A percentile compares a stretch with the other conserved stretches of the same genome.
phyloP scores from a whole-genome alignment of 2,329 filamentous ascomycete species.

The Fusarium gaditjirri region DNA sequence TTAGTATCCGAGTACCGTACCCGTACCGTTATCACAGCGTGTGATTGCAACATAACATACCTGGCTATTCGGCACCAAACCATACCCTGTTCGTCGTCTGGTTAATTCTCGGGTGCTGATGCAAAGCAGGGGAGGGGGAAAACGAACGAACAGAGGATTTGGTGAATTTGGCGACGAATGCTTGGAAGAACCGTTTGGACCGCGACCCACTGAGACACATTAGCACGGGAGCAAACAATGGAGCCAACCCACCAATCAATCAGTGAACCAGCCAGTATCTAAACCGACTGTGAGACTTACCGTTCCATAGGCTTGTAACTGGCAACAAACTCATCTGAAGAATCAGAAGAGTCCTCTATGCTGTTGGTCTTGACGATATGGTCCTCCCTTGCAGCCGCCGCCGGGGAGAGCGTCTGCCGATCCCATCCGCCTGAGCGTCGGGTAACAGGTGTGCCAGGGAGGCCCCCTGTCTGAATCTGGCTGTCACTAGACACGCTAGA shows the following conservation, averaged over 20 bases:
- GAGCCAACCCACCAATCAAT: not conserved
- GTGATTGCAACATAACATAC: conserved; percentile 7
- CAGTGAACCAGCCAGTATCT: not conserved
- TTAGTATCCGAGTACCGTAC: not conserved
- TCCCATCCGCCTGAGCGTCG: conserved; percentile 40
- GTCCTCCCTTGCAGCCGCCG: conserved; percentile 27
- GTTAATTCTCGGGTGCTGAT: conserved; percentile 6
- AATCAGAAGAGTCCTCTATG: conserved; percentile 36
- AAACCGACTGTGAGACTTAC: conserved; percentile 10
- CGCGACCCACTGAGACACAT: conserved; percentile 26
- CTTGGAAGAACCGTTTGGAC: conserved; percentile 39
- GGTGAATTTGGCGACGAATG: conserved; percentile 35
- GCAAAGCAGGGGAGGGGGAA: not conserved
- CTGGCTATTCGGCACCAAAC: conserved; percentile 35
- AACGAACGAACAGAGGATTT: conserved; percentile 37
- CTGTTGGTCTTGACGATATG: conserved; percentile 1
- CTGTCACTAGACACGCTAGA: conserved; percentile 36
- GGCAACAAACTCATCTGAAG: conserved; percentile 33
- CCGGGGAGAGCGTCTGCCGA: conserved; percentile 37
- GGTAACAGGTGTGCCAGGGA: conserved; percentile 37
- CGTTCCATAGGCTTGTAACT: conserved; percentile 31
- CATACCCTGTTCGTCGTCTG: conserved; percentile 26
- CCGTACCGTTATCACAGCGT: not conserved
- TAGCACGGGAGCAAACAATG: conserved; percentile 14
- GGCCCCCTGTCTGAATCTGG: conserved; percentile 27